Evolutionary conservation across 176 grass and related monocot genomes (phyloP), one percentile per base, ranked within the genome.

Genomic region (Triticum timopheevii): DNA sequence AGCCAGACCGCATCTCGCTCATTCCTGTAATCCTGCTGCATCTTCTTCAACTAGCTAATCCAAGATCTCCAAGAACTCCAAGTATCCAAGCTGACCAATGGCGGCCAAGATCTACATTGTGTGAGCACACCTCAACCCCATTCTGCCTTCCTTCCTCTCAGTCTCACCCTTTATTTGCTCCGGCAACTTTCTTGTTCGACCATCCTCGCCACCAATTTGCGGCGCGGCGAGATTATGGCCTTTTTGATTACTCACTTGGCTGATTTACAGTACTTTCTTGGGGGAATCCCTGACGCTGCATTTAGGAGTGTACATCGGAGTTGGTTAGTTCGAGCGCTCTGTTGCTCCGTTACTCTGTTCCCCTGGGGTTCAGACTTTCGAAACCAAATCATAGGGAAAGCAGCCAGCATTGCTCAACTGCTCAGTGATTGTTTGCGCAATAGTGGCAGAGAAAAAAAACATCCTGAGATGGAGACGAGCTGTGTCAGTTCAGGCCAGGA

Each of bases 21-120:
- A 72, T 24, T 44, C 23, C 13, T 49, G 13, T 0, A 72, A 13
- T 24, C 40, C 13, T 50, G 4, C 44, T 13, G 12, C 50, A 54
- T 54, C 20, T 73, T 42, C 71, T 49, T 27, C 71, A 27, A 73
- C 22, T 27, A 74, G 40, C 39, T 47, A 45, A 39, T n/a, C 82
- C 19, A 62, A 71, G 36, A 45, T 45, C 42, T 45, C 42, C 11
- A 45, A 45, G 42, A 13, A 45, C 70, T n/a, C 82, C 19, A 62
- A 71, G 36, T 22, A 66, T 63, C 77, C 61, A 7, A 22, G 50
- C 16, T 8, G 4, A 45, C 5, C 70, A 73, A 83, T 88, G 86
- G 80, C 62, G 10, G 20, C 80, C 62, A 88, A 88, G 62, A 83
- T 88, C 47, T 88, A 83, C 80, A 61, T 88, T 31, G 86, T 88